phyloP scores from a whole-genome alignment of 805 yeast genomes.

The Metschnikowia reukaufii region DNA sequence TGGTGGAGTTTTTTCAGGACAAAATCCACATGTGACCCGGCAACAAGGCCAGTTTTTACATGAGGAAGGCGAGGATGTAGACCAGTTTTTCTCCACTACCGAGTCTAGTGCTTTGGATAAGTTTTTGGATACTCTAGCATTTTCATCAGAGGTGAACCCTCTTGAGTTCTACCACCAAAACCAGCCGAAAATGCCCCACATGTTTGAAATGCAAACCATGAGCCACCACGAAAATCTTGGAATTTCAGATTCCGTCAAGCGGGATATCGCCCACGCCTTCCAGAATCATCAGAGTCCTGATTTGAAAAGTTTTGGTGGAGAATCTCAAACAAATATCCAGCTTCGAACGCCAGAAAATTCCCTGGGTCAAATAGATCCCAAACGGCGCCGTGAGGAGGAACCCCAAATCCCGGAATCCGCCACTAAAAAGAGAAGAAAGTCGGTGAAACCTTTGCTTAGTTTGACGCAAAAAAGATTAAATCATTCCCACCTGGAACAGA shows the following conservation, averaged over 20 bases:
- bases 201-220: constrained; percentile 35
- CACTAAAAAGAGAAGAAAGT: constrained; percentile 25
- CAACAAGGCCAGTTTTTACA: not conserved
- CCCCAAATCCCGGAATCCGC: too few relatives aligned
- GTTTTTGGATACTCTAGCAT: constrained; percentile 42
- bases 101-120: constrained; percentile 31
- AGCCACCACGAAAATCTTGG: constrained; percentile 10
- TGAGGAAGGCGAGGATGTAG: constrained; percentile 16
- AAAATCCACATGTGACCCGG: not conserved
- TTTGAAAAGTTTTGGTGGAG: constrained; percentile 13
- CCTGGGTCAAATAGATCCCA: constrained; percentile 1
- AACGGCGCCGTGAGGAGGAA: constrained; percentile 7
- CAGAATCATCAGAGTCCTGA: constrained; percentile 25
- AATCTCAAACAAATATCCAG: constrained; percentile 23
- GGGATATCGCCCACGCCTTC: constrained; percentile 36
- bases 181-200: constrained; percentile 10
- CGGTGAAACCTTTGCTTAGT: constrained; percentile 40
- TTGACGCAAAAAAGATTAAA: constrained; percentile 43
- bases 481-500: constrained; percentile 44
- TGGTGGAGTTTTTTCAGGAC: constrained; percentile 1
- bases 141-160: constrained; percentile 29
- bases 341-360: constrained; percentile 31
- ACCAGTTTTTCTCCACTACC: constrained; percentile 22
- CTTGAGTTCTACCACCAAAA: constrained; percentile 28
- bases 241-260: constrained; percentile 22